phyloP scores from a whole-genome alignment of 2,329 filamentous ascomycete genomes.

The Calonectria pseudoreteaudii region DNA sequence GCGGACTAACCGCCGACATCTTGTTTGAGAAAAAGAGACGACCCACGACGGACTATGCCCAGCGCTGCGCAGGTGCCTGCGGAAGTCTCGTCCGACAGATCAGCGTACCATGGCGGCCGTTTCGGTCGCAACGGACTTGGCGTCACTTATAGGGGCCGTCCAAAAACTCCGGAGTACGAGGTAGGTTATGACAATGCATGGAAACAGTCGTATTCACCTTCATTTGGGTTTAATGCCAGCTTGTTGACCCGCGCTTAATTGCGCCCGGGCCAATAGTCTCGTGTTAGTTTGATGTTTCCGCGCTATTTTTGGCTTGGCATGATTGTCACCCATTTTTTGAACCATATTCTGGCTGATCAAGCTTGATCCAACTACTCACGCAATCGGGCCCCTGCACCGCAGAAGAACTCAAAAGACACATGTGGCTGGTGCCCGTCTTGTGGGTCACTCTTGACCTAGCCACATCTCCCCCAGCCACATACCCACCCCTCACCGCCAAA shows the following conservation, averaged over 20 bases:
- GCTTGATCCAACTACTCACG: not conserved
- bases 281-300: not conserved
- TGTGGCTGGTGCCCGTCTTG: not conserved
- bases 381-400: not conserved
- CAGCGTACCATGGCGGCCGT: not conserved
- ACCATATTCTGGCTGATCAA: not conserved
- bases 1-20: not conserved
- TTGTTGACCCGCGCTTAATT: not conserved
- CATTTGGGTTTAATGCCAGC: not conserved
- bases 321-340: not conserved
- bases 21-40: not conserved
- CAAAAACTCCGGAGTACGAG: not conserved
- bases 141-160: not conserved
- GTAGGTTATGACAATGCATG: not conserved
- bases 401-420: not conserved
- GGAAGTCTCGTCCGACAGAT: not conserved
- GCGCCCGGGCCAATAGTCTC: not conserved
- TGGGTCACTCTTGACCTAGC: not conserved
- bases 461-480: constrained; percentile 30
- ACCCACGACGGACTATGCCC: not conserved
- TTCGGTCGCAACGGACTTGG: not conserved
- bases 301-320: constrained; percentile 8
- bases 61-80: not conserved
- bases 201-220: not conserved
- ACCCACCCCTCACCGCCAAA: constrained; percentile 50